These are phyloP conservation scores for Paspalum notatum DNA, from an alignment of 176 grass and related monocot species.

Conservation along the genomic window DNA sequence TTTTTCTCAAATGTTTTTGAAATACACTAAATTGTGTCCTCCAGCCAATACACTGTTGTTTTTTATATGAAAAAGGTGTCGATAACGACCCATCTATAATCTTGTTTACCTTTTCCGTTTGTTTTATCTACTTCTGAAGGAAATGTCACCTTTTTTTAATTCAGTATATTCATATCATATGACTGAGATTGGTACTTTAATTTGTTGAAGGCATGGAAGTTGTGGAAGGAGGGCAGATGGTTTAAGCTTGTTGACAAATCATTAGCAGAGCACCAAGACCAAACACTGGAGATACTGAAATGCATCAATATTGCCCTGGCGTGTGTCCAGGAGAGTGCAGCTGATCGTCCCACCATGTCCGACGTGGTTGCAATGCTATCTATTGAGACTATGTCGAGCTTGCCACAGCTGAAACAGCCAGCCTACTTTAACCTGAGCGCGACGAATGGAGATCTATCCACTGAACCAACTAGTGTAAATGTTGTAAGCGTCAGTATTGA, in stretches of 20 bases:
- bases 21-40: no score
- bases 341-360: conserved; percentile 31
- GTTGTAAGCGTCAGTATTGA: not conserved
- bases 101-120: no score
- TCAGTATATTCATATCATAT: not conserved
- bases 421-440: conserved; percentile 7
- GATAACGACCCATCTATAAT: no score
- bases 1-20: no score
- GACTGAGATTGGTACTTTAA: not conserved
- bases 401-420: conserved; percentile 15
- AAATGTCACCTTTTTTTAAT: not conserved
- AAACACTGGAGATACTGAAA: conserved; percentile 20
- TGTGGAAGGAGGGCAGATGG: conserved; percentile 27
- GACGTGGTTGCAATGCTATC: conserved; percentile 22
- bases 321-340: conserved; percentile 19
- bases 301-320: conserved; percentile 25
- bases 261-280: not conserved
- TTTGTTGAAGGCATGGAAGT: conserved; percentile 22
- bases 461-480: conserved; percentile 10
- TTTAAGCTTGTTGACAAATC: conserved; percentile 6
- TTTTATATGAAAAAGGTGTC: no score
- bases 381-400: conserved; percentile 18
- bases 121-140: no score
- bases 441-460: not conserved
- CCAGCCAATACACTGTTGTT: no score